Evolutionary conservation across 2,329 filamentous ascomycete genomes (phyloP), one percentile per base, ranked within the genome.

Genomic region (Ilyonectria destructans): DNA sequence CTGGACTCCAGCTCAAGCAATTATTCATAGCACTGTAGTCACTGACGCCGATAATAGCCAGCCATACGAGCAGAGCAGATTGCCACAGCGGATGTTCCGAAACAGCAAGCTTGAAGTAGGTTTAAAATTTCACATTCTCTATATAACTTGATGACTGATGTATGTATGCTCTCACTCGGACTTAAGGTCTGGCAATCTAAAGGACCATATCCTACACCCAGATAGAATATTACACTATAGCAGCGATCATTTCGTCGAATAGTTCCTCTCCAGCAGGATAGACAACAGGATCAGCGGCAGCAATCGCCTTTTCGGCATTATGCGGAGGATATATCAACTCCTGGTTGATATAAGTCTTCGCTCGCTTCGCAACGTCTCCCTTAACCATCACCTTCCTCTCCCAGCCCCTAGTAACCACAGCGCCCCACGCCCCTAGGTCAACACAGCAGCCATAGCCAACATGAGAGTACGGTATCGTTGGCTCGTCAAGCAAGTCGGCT

Each of bases 281-380:
- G 17, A 15, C 21, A 10, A 26, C 1, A 19, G 65, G 69, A 26
- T 58, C 17, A 1, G 69, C 37, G n/a, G 21, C 43, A 9, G 15
- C 0, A 0, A 71, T 59, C 0, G 69, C 70, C 6, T 71, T 51
- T 1, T n/a, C 10, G 0, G 33, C 59, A 23, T 12, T 23, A 0
- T 37, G 17, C 1, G 70, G 70, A 21, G 62, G 62, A 3, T 55
- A 21, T 3, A 71, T 71, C 3, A 43, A 33, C 51, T 49, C 43
- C 33, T 69, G 66, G 23, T 83, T 83, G 40, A 82, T 79, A 23
- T 71, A 77, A 2, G 48, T 58, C 46, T 83, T 83, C 1, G 78
- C 68, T 17, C 65, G 57, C 62, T 83, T 83, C 0, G 79, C 82
- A 1, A 68, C 0, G 3, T 65, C 64, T 0, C 81, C 80, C 0